A percentile compares a stretch with the other conserved stretches of the same genome.
These are phyloP conservation scores for Talaromyces thailandensis DNA, from an alignment of 495 filamentous ascomycete species.

Conservation along the genomic window DNA sequence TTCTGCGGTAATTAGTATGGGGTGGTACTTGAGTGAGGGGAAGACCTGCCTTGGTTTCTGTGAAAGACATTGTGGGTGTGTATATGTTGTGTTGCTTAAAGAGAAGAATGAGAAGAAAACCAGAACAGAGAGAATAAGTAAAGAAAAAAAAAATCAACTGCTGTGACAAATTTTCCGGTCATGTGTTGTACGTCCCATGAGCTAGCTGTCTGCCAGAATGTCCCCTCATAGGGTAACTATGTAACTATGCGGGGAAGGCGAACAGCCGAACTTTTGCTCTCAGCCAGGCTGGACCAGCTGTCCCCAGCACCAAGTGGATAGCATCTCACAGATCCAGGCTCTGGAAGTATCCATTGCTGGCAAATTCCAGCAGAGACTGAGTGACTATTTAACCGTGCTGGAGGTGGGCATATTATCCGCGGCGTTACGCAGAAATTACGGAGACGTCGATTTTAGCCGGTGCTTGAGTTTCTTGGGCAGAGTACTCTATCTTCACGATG, in stretches of 20 bases:
- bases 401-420: background rate
- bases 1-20: conserved; percentile 47
- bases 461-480: background rate
- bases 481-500: background rate
- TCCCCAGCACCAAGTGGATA: background rate
- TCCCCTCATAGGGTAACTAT: background rate
- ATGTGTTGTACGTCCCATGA: background rate
- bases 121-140: background rate
- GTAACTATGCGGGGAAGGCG: background rate
- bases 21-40: background rate
- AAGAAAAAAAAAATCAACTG: background rate
- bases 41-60: conserved; percentile 1
- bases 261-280: background rate
- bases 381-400: background rate
- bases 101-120: background rate
- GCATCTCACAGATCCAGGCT: background rate
- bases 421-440: background rate
- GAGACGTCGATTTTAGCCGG: background rate
- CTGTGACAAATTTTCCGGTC: conserved; percentile 4
- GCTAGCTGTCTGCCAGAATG: background rate
- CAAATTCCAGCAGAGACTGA: too few species aligned
- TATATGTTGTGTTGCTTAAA: background rate
- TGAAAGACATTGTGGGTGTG: conserved; percentile 1
- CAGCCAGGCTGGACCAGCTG: background rate
- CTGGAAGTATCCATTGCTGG: background rate